Evolutionary conservation across 164 flowering plant species (phyloP).

Genomic region (Chimonanthus salicifolius): DNA sequence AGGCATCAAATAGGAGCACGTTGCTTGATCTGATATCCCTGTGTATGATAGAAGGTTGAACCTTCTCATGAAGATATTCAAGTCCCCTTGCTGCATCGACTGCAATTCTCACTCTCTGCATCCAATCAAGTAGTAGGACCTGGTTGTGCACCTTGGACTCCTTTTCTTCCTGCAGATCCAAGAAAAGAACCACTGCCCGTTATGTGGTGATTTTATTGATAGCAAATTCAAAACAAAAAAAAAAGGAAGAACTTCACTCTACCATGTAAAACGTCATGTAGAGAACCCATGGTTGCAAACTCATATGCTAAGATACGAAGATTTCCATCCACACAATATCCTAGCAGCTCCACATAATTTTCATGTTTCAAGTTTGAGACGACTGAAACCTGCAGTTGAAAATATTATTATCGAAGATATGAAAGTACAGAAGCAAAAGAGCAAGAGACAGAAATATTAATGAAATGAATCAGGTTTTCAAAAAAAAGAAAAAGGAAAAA

Average conservation of each 20-base stretch:
- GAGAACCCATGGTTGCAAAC: conserved; percentile 19
- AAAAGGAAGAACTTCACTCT: background rate
- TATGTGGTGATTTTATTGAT: background rate
- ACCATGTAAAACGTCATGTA: conserved; percentile 21
- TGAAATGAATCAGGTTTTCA: background rate
- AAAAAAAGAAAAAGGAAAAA: background rate
- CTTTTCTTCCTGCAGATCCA: conserved; percentile 38
- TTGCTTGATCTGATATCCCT: conserved; percentile 53
- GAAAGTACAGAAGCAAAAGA: background rate
- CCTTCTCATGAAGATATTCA: conserved; percentile 50
- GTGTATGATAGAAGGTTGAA: conserved; percentile 42
- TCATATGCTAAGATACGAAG: conserved; percentile 15
- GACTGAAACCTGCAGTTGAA: conserved; percentile 8
- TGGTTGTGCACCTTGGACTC: conserved; percentile 50
- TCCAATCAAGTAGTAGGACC: conserved; percentile 52
- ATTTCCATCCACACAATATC: conserved; percentile 17
- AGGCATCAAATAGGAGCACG: conserved; percentile 47
- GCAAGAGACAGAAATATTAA: background rate
- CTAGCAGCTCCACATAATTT: conserved; percentile 14
- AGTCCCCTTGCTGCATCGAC: conserved; percentile 50
- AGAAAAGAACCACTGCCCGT: background rate
- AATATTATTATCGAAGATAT: background rate
- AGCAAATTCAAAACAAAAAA: background rate
- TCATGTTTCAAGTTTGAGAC: conserved; percentile 17
- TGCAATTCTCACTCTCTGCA: conserved; percentile 44